Evolutionary conservation across 208 protist genomes (phyloP), one percentile per base, ranked within the genome.

Genomic region (Trypanosoma grayi): DNA sequence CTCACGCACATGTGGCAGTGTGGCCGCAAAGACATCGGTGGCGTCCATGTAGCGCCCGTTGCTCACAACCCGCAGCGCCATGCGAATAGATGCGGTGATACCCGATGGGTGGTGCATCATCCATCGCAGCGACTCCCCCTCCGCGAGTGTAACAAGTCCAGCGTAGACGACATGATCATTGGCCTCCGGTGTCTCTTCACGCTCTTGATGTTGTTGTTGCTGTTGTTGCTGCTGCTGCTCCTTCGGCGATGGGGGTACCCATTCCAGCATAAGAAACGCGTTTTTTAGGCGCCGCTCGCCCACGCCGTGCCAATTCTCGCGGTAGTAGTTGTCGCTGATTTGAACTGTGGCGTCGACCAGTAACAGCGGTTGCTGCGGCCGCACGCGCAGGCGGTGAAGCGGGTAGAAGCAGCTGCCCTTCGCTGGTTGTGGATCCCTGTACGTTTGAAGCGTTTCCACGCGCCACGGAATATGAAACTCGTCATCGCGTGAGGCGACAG

Each of bases 241-340:
- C n/a, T n/a, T 39, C 9, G 34, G n/a, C 44, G 47, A 9, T 16
- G 40, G 14, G 11, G 90, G 92, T 20, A 81, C 37, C 93, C 94
- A 98, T 50, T 97, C 90, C 4, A 97, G 43, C 37, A 93, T 84
- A 30, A 97, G 69, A 22, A 87, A 75, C 13, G 85, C 79, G 63
- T 97, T 97, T 75, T 97, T 97, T 51, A 98, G 84, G 7, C 93
- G 82, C 7, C 95, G 77, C 64, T 93, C 85, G 6, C 86, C 85
- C 2, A 83, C 66, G 14, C 88, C 92, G 37, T 85, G 68, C 92
- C 85, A 97, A 13, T 75, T 55, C 36, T 85, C 65, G 11, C 91
- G 85, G 78, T 96, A 97, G 70, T 93, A 97, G 77, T 98, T 98
- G 63, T 97, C 84, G 36, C 90, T 93, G 18, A 97, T 56, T 43